phyloP scores from a whole-genome alignment of 1,284 basidiomycete species.

The Leccinum laetum region DNA sequence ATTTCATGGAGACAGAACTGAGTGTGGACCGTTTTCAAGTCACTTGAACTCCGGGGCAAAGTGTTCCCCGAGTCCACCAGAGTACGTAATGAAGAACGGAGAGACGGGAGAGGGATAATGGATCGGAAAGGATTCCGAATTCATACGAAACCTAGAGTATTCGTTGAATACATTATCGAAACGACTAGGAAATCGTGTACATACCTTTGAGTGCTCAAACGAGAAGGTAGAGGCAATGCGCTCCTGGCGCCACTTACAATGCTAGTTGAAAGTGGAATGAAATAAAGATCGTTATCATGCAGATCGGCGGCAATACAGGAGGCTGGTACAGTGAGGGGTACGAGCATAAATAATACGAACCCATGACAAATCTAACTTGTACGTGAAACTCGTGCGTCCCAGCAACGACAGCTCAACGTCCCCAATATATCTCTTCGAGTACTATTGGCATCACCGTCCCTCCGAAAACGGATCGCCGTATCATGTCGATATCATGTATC shows the following conservation, averaged over 20 bases:
- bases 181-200: slow-evolving; percentile 6
- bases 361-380: neutral
- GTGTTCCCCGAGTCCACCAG: slow-evolving; percentile 21
- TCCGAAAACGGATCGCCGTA: neutral
- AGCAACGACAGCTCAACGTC: neutral
- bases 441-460: neutral
- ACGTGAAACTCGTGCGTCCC: neutral
- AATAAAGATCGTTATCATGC: no score
- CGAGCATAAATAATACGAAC: slow-evolving; percentile 6
- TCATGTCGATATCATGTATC: slow-evolving; percentile 2
- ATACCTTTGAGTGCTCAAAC: slow-evolving; percentile 21
- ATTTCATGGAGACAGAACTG: slow-evolving; percentile 24
- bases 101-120: slow-evolving; percentile 15
- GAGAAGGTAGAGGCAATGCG: slow-evolving; percentile 10
- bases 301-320: no score
- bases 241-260: neutral
- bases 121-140: slow-evolving; percentile 20
- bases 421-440: neutral
- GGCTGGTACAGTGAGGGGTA: neutral
- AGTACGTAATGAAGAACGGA: slow-evolving; percentile 26
- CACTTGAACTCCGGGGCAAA: slow-evolving; percentile 7
- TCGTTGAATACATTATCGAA: slow-evolving; percentile 1
- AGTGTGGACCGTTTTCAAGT: slow-evolving; percentile 26
- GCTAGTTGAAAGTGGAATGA: no score
- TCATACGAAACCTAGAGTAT: slow-evolving; percentile 21